Evolutionary conservation across 805 yeast genomes (phyloP).

Genomic region (Suhomyces canberraensis): DNA sequence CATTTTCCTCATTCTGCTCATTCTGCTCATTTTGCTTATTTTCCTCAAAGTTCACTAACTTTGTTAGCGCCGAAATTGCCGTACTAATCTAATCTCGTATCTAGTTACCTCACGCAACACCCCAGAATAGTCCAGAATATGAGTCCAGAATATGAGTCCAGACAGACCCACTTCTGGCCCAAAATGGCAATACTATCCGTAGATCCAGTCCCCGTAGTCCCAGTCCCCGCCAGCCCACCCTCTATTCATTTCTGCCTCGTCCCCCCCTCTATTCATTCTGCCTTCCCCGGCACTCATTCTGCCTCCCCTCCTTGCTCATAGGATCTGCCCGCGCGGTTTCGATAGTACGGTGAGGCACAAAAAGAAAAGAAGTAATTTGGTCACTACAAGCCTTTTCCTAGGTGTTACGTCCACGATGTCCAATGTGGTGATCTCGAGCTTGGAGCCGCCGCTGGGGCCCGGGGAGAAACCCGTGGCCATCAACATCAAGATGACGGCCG

Average conservation of each 20-base stretch:
- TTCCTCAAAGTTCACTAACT: no score
- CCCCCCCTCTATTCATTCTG: neutral
- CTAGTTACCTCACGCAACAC: no score
- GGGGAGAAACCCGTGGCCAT: conserved; percentile 20
- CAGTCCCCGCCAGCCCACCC: no score
- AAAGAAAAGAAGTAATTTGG: neutral
- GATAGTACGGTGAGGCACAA: neutral
- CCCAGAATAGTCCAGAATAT: no score
- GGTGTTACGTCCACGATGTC: neutral
- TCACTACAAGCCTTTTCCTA: neutral
- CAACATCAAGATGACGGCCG: conserved; percentile 27
- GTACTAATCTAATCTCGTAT: no score
- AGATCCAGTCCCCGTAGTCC: no score
- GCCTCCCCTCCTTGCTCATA: neutral
- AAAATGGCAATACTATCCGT: no score
- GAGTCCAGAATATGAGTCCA: no score
- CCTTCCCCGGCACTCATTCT: neutral
- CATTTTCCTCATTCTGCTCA: no score
- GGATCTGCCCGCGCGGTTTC: neutral
- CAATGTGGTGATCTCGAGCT: conserved; percentile 8
- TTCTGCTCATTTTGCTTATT: no score
- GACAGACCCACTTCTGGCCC: no score
- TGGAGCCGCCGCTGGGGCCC: conserved; percentile 9
- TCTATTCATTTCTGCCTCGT: neutral
- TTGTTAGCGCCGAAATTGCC: no score